Evolutionary conservation across 805 yeast species (phyloP), one percentile per base, ranked within the genome.

Genomic region (Saccharomycopsis javanensis): DNA sequence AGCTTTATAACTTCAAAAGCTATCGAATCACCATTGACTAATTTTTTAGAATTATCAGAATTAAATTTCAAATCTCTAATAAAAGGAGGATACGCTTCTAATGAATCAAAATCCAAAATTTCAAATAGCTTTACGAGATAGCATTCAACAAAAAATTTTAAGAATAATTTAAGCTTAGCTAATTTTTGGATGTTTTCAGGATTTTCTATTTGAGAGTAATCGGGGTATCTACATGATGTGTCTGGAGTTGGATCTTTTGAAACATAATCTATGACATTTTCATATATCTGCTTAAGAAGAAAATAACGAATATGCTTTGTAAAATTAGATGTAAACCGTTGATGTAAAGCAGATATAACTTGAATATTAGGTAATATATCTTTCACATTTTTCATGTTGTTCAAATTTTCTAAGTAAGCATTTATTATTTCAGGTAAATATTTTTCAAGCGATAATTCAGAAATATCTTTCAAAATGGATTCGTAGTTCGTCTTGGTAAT

Each of bases 291-390:
- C 11, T 42, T 42, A 11, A 68, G 57, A 79, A 73, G 62, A 73
- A 68, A 5, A 72, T 67, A 57, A 79, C 65, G 10, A 60, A 65
- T 23, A 15, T 42, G 28, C 0, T 80, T 78, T 0, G 91, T 78
- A 67, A 87, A 85, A 2, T 68, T 62, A 0, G 61, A 55, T 1
- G 72, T 65, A 65, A 90, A 89, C 56, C 97, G 73, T 68, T 86
- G 96, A 69, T 89, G 96, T 18, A 90, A 69, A 0, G 82, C 83
- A 42, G 88, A 79, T 0, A 84, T 75, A 1, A 89, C 77, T 62
- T 85, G 90, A 28, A 83, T 76, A 1, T 84, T 82, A 0, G 92
- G 82, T 15, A 64, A 60, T 1, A 86, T 67, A 65, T 88, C 96
- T 7, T 77, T 82, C 6, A 70, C 68, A 56, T 81, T 80, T 7